Evolutionary conservation across 1,139 yeast genomes (phyloP).

Genomic region (Suzukiozyma palmioleophila): DNA sequence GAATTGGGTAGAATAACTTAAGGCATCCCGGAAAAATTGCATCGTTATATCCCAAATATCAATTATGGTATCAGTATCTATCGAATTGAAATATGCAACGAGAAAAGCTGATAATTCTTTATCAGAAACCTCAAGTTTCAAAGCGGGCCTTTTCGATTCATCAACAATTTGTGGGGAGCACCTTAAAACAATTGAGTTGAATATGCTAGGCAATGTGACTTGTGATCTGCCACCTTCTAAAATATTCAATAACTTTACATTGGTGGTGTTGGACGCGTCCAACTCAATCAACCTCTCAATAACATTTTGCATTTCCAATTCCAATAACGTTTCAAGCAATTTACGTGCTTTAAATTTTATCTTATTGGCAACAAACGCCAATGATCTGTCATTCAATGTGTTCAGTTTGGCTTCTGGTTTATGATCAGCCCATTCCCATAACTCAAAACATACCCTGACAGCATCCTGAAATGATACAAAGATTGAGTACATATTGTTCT

Average conservation of each 20-base stretch:
- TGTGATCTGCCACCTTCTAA: slow-evolving; percentile 85
- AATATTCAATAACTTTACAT: slow-evolving; percentile 58
- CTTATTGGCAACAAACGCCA: slow-evolving; percentile 60
- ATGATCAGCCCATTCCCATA: slow-evolving; percentile 76
- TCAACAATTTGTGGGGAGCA: slow-evolving; percentile 28
- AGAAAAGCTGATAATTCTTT: slow-evolving; percentile 47
- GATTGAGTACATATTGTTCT: slow-evolving; percentile 50
- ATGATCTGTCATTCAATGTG: slow-evolving; percentile 29
- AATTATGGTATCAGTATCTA: slow-evolving; percentile 72
- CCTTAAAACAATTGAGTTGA: slow-evolving; percentile 47
- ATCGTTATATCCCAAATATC: slow-evolving; percentile 65
- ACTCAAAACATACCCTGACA: slow-evolving; percentile 47
- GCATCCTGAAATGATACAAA: slow-evolving; percentile 63
- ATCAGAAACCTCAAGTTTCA: slow-evolving; percentile 40
- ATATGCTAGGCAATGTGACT: slow-evolving; percentile 62
- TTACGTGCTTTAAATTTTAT: slow-evolving; percentile 70
- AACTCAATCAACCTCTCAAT: slow-evolving; percentile 57
- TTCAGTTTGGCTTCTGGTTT: slow-evolving; percentile 19
- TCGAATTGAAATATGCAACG: slow-evolving; percentile 53
- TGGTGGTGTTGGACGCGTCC: slow-evolving; percentile 17
- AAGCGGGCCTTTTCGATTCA: slow-evolving; percentile 36
- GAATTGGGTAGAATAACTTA: slow-evolving; percentile 45
- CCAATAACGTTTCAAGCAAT: slow-evolving; percentile 63
- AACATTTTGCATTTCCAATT: slow-evolving; percentile 69
- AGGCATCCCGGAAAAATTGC: slow-evolving; percentile 56